phyloP scores from a whole-genome alignment of 495 filamentous ascomycete species.

The Wilcoxina mikolae region DNA sequence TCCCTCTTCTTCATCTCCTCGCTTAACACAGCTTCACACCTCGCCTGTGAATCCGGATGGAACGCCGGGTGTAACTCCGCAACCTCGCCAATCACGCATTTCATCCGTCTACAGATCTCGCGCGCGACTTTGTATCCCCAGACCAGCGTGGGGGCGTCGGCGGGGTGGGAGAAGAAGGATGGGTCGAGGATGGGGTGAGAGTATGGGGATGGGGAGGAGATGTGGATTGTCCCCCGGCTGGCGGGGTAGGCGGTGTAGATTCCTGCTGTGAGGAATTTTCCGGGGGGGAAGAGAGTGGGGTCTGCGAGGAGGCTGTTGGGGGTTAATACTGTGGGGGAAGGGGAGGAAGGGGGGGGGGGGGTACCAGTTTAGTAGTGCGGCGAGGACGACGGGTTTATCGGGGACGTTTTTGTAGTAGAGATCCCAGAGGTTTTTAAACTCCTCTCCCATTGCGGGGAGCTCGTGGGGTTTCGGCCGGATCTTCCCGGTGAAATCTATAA shows the following conservation, averaged over 20 bases:
- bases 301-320: conserved; percentile 28
- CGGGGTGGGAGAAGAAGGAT: conserved; percentile 31
- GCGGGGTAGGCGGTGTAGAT: conserved; percentile 39
- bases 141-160: conserved; percentile 22
- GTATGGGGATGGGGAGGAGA: conserved; percentile 32
- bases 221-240: conserved; percentile 43
- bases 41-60: conserved; percentile 33
- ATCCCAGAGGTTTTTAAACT: conserved; percentile 18
- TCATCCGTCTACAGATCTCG: conserved; percentile 42
- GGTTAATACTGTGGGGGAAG: conserved; percentile 13
- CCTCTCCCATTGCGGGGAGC: conserved; percentile 18
- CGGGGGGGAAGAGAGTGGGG: conserved; percentile 23
- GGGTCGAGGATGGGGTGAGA: conserved; percentile 34
- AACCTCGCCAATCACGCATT: conserved; percentile 40
- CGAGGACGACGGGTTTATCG: conserved; percentile 19
- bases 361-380: conserved; percentile 15
- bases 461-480: conserved; percentile 19
- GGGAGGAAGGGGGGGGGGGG: conserved; percentile 28
- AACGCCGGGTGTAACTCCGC: conserved; percentile 39
- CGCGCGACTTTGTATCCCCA: conserved; percentile 40
- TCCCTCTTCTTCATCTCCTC: conserved; percentile 18
- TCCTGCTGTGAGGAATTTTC: conserved; percentile 31
- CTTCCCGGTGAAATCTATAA: conserved; percentile 20
- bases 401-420: conserved; percentile 13
- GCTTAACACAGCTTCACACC: conserved; percentile 3